Conservation (phyloP, 495 filamentous ascomycete species). For the Talaromyces liani region DNA sequence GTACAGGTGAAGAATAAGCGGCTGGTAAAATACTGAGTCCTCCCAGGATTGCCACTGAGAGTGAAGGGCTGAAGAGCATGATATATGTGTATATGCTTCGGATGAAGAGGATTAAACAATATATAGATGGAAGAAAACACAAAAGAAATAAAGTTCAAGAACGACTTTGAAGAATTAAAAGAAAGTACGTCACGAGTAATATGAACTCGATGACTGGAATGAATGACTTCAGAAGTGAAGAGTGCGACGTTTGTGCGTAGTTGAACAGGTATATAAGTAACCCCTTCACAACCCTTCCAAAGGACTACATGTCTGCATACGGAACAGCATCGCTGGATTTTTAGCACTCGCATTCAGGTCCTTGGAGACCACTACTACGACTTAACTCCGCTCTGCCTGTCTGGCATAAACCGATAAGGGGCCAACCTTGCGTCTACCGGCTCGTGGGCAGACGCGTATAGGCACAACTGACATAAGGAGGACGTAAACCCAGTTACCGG, state of each 20-base stretch:
- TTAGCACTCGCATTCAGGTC: neutral
- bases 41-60: neutral
- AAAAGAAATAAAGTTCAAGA: neutral
- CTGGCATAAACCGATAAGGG: neutral
- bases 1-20: neutral
- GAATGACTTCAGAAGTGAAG: neutral
- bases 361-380: neutral
- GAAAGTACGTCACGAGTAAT: neutral
- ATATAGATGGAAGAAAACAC: neutral
- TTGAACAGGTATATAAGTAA: neutral
- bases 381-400: neutral
- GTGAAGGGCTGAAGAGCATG: neutral
- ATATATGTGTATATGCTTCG: neutral
- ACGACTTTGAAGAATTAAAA: neutral
- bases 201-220: neutral
- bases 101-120: neutral
- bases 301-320: neutral
- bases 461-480: neutral
- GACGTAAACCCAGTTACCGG: neutral
- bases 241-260: neutral
- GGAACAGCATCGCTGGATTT: neutral
- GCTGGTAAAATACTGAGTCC: neutral
- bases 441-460: neutral
- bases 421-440: neutral
- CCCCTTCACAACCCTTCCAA: neutral